Evolutionary conservation across 768 basidiomycete species (phyloP).

Genomic region (Psilocybe cyanescens): DNA sequence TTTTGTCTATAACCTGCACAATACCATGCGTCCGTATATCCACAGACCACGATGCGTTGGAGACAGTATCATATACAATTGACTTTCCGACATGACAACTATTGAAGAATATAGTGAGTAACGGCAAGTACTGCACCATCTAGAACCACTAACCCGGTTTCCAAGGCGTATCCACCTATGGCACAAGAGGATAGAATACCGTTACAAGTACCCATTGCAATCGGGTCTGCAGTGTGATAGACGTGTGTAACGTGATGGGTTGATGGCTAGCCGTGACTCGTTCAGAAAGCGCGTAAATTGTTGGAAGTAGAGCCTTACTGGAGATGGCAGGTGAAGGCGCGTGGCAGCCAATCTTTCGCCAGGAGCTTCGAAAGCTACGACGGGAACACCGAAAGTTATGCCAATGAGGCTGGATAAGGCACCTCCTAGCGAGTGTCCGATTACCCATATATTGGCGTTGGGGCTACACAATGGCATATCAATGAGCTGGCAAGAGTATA

Average conservation of each 20-base stretch:
- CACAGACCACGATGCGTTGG: slow-evolving; percentile 82
- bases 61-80: slow-evolving; percentile 92
- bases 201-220: slow-evolving; percentile 88
- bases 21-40: slow-evolving; percentile 84
- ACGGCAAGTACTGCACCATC: neutral
- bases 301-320: slow-evolving; percentile 49
- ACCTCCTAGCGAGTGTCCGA: slow-evolving; percentile 73
- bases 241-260: slow-evolving; percentile 86
- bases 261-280: slow-evolving; percentile 52
- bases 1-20: slow-evolving; percentile 72
- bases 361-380: slow-evolving; percentile 87
- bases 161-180: slow-evolving; percentile 88
- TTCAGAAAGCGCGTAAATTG: neutral
- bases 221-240: slow-evolving; percentile 94
- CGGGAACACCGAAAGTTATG: slow-evolving; percentile 87
- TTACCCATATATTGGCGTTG: slow-evolving; percentile 86
- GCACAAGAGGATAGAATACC: slow-evolving; percentile 83
- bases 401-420: slow-evolving; percentile 85
- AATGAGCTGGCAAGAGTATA: neutral
- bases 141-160: slow-evolving; percentile 56
- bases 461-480: slow-evolving; percentile 44
- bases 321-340: slow-evolving; percentile 85
- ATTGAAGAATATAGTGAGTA: neutral
- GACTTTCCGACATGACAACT: slow-evolving; percentile 87
- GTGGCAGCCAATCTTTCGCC: slow-evolving; percentile 82